Base-by-base conservation (phyloP, 1,284 basidiomycete genomes). In the Melampsora larici-populina region DNA sequence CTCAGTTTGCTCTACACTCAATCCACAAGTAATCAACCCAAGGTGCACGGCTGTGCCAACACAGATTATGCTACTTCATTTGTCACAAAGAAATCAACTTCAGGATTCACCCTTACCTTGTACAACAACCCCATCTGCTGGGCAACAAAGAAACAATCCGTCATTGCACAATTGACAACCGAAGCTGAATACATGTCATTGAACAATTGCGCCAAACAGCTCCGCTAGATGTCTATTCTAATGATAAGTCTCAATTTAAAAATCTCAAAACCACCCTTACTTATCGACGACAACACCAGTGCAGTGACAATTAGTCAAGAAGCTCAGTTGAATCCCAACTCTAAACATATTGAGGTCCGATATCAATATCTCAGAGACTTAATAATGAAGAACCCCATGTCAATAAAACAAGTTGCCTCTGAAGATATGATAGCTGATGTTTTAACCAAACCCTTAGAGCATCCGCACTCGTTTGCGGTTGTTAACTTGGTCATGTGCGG, bases 341-440 rank as follows among this genome's bases (percentile, higher is more conserved):
- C 55, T 26, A 60, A 72, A 26, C 70, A 72, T 31, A 72, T 72
- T 63, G 58, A 72, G 43, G 31, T 36, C 3, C 36, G 9, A 36
- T 36, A 36, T 36, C 36, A 36, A 36, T 9, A 36, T 36, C 36
- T 36, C 63, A 9, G 15, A 21, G 15, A 72, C 24, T 40, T 72
- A 2, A 40, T 72, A 6, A 63, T 13, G 11, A 18, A 72, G 18
- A 72, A 63, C 13, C 33, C 21, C 1, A 13, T 72, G 8, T 0
- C 36, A 17, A 60, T 72, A 15, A 2, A 36, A 15, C 70, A 72
- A 15, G 26, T 72, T 1, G 5, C 26, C 5, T 36, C 69, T 11
- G 6, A 1, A 17, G 15, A 58, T n/a, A 70, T 58, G 26, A 58
- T 70, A 18, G 69, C 69, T 1, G 55, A 70, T 36, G 36, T 36